These are phyloP conservation scores for Starmera caribaea DNA, from an alignment of 805 yeast genomes.

Conservation along the genomic window DNA sequence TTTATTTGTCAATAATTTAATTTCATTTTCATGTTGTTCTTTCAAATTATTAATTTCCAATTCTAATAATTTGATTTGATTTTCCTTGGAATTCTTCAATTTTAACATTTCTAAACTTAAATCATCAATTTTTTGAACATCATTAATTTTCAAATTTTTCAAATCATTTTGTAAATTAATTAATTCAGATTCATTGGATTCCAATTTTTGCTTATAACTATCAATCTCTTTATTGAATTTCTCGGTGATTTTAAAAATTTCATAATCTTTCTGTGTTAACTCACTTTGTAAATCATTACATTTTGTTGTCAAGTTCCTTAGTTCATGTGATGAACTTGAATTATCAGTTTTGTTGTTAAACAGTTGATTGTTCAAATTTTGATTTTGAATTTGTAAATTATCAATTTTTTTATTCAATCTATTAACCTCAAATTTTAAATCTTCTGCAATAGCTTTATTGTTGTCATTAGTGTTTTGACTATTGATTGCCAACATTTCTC, in stretches of 20 bases:
- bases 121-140: slow-evolving; percentile 24
- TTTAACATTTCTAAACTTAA: slow-evolving; percentile 26
- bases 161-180: slow-evolving; percentile 25
- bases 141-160: slow-evolving; percentile 20
- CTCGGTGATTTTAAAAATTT: slow-evolving; percentile 11
- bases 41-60: slow-evolving; percentile 29
- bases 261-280: slow-evolving; percentile 13
- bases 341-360: slow-evolving; percentile 16
- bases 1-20: slow-evolving; percentile 12
- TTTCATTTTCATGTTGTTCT: slow-evolving; percentile 26
- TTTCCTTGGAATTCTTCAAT: slow-evolving; percentile 28
- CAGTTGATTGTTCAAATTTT: slow-evolving; percentile 24
- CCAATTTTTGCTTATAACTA: slow-evolving; percentile 13
- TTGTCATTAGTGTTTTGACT: slow-evolving; percentile 3
- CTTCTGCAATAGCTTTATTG: slow-evolving; percentile 3
- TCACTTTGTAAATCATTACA: slow-evolving; percentile 24
- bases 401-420: slow-evolving; percentile 22
- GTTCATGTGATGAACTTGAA: slow-evolving; percentile 22
- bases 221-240: slow-evolving; percentile 15
- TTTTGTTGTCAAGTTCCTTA: slow-evolving; percentile 26
- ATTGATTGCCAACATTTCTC: not conserved
- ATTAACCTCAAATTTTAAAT: slow-evolving; percentile 23
- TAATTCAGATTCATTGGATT: slow-evolving; percentile 28
- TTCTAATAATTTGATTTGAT: slow-evolving; percentile 25
- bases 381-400: slow-evolving; percentile 3